Base-by-base conservation (phyloP, 208 protist species). In the Leishmania braziliensis region DNA sequence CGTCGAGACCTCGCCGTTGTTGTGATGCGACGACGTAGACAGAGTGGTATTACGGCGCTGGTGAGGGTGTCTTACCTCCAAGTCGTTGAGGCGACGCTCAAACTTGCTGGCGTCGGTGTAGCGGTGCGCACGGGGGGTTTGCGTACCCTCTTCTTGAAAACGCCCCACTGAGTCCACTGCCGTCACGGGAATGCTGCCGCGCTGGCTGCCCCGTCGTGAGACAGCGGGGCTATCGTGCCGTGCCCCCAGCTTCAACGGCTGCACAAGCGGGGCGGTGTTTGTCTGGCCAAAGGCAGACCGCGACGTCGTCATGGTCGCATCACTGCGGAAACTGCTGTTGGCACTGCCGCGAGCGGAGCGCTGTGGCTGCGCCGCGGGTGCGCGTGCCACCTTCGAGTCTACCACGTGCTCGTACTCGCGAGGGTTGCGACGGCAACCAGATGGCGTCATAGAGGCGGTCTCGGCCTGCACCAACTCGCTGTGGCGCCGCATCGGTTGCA, bases 41-140 rank as follows among this genome's bases (percentile, higher is more conserved):
- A 65, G 43, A 63, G 66, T 46, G 66, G 66, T 12, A 39, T 68
- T n/a, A 54, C 53, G 51, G 33, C 16, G 10, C 36, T 39, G 63
- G 54, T 54, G 33, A 20, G 39, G 33, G 39, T 46, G 60, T 14
- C 56, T 73, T 5, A 33, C 20, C 50, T 62, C 79, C 54, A 88
- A 46, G 36, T 84, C 81, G 54, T 86, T 84, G 46, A 89, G 74
- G 29, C 69, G 86, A 5, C 82, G 56, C 71, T 89, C 83, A 56
- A 88, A 84, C 18, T 85, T 79, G 36, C 73, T 48, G 9, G 75
- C 79, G 46, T 87, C 78, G 10, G 56, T 29, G 66, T 82, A 51
- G 70, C 65, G 65, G 54, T 75, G 86, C 43, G 9, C 63, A 5
- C 54, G 75, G 0, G 68, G 86, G 0, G 76, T 43, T 46, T 62